Conservation (phyloP, 306 rosid genomes). For the Cicer cuneatum region DNA sequence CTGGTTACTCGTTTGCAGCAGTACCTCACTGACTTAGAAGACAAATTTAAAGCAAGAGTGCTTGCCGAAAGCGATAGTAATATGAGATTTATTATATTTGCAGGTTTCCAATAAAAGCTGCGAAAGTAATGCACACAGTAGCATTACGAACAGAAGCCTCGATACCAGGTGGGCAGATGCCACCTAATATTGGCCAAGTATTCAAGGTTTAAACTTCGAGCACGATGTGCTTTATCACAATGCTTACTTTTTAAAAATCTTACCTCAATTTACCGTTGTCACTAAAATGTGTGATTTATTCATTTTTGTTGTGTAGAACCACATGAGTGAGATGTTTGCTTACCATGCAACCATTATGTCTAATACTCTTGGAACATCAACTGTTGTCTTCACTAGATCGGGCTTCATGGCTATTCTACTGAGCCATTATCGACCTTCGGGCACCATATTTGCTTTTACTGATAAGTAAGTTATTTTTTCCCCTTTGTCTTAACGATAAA, state of each 20-base stretch:
- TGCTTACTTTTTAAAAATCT: background rate
- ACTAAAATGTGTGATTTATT: conserved; percentile 31
- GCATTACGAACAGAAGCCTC: conserved; percentile 95
- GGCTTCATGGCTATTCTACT: conserved; percentile 92
- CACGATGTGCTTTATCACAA: conserved; percentile 1
- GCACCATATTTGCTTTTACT: conserved; percentile 89
- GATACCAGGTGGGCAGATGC: conserved; percentile 71
- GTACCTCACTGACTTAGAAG: conserved; percentile 15
- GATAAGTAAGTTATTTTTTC: conserved; percentile 71
- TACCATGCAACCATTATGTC: conserved; percentile 99
- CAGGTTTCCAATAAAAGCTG: conserved; percentile 95
- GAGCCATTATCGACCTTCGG: conserved; percentile 93
- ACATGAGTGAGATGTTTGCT: conserved; percentile 99
- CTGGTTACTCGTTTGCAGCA: background rate
- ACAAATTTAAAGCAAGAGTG: conserved; percentile 23
- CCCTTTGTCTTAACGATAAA: background rate
- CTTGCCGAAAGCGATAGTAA: conserved; percentile 6
- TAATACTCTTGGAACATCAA: conserved; percentile 93
- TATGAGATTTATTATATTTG: conserved; percentile 38
- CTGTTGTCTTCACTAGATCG: conserved; percentile 90
- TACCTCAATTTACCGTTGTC: background rate
- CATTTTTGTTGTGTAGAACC: conserved; percentile 63
- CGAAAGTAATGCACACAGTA: conserved; percentile 96
- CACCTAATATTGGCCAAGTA: conserved; percentile 85
- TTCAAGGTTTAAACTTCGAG: conserved; percentile 69